Evolutionary conservation across 768 basidiomycete species (phyloP).

Genomic region (Gloeostereum incarnatum): DNA sequence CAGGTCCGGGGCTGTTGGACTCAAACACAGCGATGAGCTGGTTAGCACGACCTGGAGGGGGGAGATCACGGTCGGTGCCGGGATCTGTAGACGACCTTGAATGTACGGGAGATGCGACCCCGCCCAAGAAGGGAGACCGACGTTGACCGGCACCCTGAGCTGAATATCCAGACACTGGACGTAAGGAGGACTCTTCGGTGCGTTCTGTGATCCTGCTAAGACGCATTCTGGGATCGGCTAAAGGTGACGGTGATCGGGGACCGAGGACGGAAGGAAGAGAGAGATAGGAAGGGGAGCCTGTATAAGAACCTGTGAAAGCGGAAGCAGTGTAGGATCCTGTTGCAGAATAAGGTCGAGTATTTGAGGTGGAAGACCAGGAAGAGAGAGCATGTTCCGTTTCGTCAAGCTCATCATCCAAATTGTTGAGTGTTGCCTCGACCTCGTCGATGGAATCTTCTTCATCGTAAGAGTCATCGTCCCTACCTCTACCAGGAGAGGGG

Average conservation of each 20-base stretch:
- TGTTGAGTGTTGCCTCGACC: constrained; percentile 60
- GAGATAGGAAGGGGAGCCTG: constrained; percentile 37
- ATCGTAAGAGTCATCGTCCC: constrained; percentile 49
- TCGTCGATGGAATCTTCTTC: constrained; percentile 45
- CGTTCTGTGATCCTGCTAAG: constrained; percentile 75
- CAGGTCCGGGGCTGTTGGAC: constrained; percentile 34
- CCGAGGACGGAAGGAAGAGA: constrained; percentile 29
- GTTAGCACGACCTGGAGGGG: constrained; percentile 50
- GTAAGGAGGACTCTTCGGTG: constrained; percentile 57
- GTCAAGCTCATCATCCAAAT: constrained; percentile 60
- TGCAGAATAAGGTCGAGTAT: constrained; percentile 14
- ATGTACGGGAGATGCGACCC: too few species aligned
- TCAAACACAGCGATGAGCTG: constrained; percentile 75
- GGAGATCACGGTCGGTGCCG: constrained; percentile 29
- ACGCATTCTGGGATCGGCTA: constrained; percentile 28
- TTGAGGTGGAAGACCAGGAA: constrained; percentile 39
- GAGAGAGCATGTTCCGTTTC: constrained; percentile 57
- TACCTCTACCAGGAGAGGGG: constrained; percentile 23
- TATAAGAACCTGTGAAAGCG: constrained; percentile 26
- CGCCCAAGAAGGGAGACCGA: constrained; percentile 30
- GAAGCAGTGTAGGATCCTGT: constrained; percentile 27
- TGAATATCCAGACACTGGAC: constrained; percentile 41
- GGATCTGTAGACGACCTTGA: constrained; percentile 54
- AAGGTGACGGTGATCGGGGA: constrained; percentile 24
- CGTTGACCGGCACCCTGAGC: constrained; percentile 28